phyloP scores from a whole-genome alignment of 75 land plant genomes.

The Cupressus sempervirens region DNA sequence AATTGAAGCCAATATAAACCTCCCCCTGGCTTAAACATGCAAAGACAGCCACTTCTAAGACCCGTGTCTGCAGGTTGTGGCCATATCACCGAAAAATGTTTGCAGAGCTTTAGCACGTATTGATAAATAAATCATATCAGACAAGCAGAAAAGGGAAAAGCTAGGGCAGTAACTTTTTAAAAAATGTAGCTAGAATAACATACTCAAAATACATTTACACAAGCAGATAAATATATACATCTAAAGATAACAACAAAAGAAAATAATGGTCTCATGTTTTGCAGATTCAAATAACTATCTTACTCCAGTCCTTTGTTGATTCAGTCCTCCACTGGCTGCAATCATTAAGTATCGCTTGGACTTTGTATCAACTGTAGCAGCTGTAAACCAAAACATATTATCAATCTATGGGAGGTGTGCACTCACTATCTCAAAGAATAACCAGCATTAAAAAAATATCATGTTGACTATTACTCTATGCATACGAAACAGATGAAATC shows the following conservation, averaged over 20 bases:
- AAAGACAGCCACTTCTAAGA: too few species aligned
- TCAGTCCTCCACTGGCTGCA: constrained; percentile 93
- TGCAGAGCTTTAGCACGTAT: too few species aligned
- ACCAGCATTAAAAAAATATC: not conserved
- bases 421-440: not conserved
- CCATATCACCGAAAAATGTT: too few species aligned
- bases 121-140: not conserved
- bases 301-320: constrained; percentile 99
- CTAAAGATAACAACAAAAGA: not conserved
- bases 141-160: not conserved
- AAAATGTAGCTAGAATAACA: not conserved
- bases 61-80: too few species aligned
- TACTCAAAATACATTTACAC: not conserved
- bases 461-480: not conserved
- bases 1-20: too few species aligned
- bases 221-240: not conserved
- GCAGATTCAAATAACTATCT: not conserved
- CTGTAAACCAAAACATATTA: constrained; percentile 22
- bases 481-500: not conserved
- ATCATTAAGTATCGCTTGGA: constrained; percentile 69
- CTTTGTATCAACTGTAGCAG: constrained; percentile 26
- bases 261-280: not conserved
- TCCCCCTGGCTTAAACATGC: too few species aligned
- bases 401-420: not conserved
- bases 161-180: not conserved